Percentiles rank a stretch among this genome's conserved stretches.
Conservation (phyloP, 495 filamentous ascomycete species). For the Penicillium dipodomyicola region DNA sequence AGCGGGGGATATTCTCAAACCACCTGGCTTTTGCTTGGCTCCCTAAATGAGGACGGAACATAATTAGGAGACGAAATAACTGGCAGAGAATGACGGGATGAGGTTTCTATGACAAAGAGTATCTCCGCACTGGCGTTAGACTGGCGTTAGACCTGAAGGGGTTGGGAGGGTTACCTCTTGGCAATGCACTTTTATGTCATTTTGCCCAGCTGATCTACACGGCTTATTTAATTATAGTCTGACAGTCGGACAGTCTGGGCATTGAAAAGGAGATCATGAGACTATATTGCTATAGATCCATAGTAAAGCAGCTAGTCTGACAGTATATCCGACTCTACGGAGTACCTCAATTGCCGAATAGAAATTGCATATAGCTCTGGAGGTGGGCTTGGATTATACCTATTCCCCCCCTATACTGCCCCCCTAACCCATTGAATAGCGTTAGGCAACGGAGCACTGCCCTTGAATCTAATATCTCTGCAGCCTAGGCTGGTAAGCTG, state of each 20-base stretch:
- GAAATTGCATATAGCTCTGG: too few species aligned
- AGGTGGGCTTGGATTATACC: too few species aligned
- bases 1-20: slow-evolving; percentile 1
- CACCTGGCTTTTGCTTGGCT: not conserved
- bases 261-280: not conserved
- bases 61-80: not conserved
- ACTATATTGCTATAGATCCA: too few species aligned
- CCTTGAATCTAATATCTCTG: too few species aligned
- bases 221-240: not conserved
- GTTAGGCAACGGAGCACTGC: too few species aligned
- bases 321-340: too few species aligned
- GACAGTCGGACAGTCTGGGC: not conserved
- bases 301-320: too few species aligned
- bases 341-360: too few species aligned
- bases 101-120: slow-evolving; percentile 16
- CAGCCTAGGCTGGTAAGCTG: too few species aligned
- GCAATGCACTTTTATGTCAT: slow-evolving; percentile 10
- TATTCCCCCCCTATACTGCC: too few species aligned
- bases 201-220: slow-evolving; percentile 9
- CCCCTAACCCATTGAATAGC: too few species aligned
- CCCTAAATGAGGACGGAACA: not conserved
- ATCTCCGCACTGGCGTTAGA: slow-evolving; percentile 9
- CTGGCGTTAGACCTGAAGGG: not conserved
- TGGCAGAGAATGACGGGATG: not conserved
- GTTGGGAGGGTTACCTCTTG: slow-evolving; percentile 4